Conservation (phyloP, 2,329 filamentous ascomycete species). For the Plectosphaerella sp. region DNA sequence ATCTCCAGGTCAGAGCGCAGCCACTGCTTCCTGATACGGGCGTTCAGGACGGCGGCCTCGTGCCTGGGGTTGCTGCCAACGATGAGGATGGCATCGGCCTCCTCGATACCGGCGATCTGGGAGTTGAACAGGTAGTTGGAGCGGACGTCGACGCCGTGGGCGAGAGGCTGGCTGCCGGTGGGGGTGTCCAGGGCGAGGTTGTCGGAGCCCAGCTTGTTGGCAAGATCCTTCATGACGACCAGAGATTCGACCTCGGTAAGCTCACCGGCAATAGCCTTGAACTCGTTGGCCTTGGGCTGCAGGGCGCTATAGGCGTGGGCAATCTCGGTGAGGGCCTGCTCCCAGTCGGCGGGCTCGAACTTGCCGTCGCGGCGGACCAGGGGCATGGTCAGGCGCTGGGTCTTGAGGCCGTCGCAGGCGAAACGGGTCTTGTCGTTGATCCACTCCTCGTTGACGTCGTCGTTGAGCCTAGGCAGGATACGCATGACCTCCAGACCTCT, state of each 20-base stretch:
- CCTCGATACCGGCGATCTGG: constrained; percentile 86
- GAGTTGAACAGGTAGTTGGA: constrained; percentile 98
- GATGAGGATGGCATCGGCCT: constrained; percentile 86
- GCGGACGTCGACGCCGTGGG: constrained; percentile 89
- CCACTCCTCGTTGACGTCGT: constrained; percentile 99
- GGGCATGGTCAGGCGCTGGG: constrained; percentile 89
- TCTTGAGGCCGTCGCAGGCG: constrained; percentile 93
- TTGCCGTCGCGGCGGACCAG: constrained; percentile 83
- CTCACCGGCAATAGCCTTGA: constrained; percentile 91
- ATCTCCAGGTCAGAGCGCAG: constrained; percentile 91
- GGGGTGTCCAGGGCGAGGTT: constrained; percentile 92
- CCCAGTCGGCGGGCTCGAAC: constrained; percentile 91
- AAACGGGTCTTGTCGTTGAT: constrained; percentile 98
- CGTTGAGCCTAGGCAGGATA: constrained; percentile 85
- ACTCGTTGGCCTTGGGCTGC: constrained; percentile 83
- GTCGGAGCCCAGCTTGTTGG: constrained; percentile 93
- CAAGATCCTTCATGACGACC: constrained; percentile 94
- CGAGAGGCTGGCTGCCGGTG: constrained; percentile 74
- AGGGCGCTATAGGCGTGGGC: constrained; percentile 73
- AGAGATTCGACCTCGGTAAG: constrained; percentile 89
- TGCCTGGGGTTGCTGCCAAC: constrained; percentile 93
- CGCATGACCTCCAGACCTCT: constrained; percentile 96
- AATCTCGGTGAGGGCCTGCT: constrained; percentile 89
- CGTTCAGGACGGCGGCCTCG: constrained; percentile 92
- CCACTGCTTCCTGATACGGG: constrained; percentile 97